Base-by-base conservation (phyloP, 1,139 yeast genomes). In the Yarrowia galli region DNA sequence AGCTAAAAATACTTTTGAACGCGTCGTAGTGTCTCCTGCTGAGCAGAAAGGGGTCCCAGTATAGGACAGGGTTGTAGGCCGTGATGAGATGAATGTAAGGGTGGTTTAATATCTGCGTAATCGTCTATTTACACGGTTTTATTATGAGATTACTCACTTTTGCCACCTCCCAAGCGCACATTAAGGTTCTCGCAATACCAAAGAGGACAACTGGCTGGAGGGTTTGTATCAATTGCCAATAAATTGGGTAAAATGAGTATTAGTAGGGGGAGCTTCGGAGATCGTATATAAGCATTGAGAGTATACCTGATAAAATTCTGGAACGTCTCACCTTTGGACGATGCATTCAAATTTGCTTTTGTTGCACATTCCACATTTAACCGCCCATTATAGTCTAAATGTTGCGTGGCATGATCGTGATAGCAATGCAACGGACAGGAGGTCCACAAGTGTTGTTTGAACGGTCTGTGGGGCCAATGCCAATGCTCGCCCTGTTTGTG, bases 341-440 rank as follows among this genome's bases (percentile, higher is more conserved):
- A 28, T 28, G 32, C 32, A 28, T 25, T 3, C 3, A 25, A 28
- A 28, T 28, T 28, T 28, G 32, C 32, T 28, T 28, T 40, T 18
- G n/a, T 18, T 13, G 32, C 15, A n/a, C 20, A 46, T 23, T 25
- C 36, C 49, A 22, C 9, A 45, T 45, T 28, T 48, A 48, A 12
- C 53, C 36, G 53, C 53, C 53, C 53, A n/a, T 15, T 6, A 7
- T 46, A 46, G 15, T 46, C 12, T 46, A 46, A 46, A 15, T 23
- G 32, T 46, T 8, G 32, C 1, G 10, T n/a, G 36, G 38, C 16
- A 16, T 23, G 35, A 46, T 25, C 20, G 38, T 12, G 22, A 45
- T 16, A 25, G 20, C 35, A 46, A 46, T 35, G 13, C 38, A 13
- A 12, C 38, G 38, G 38, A n/a, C n/a, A 12, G 38, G 16, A 35